Conservation (phyloP, 106 monocot genomes). For the Hemerocallis citrina region DNA sequence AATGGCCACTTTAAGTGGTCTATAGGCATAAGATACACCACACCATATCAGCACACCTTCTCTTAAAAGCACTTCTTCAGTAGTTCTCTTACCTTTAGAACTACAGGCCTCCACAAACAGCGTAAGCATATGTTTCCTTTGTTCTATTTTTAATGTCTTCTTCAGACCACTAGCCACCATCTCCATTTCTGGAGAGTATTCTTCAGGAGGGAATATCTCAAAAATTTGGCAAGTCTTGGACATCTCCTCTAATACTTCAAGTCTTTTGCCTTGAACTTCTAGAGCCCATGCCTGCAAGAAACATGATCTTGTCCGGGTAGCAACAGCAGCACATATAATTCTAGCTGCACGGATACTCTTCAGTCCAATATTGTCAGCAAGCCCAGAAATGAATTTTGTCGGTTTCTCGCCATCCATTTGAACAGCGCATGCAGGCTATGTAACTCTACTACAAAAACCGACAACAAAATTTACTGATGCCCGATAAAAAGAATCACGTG, state of each 20-base stretch:
- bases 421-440: constrained; percentile 14
- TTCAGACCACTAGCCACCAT: constrained; percentile 72
- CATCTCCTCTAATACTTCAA: constrained; percentile 64
- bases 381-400: constrained; percentile 57
- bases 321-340: constrained; percentile 78
- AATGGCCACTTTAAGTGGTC: too few relatives aligned
- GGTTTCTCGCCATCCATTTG: constrained; percentile 71
- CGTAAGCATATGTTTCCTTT: constrained; percentile 51
- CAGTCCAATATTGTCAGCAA: constrained; percentile 78
- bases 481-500: constrained; percentile 73
- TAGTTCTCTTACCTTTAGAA: constrained; percentile 21
- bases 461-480: constrained; percentile 61
- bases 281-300: constrained; percentile 88
- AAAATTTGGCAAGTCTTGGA: constrained; percentile 52
- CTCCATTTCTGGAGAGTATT: constrained; percentile 81
- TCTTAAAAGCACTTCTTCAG: constrained; percentile 63
- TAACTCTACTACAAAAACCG: constrained; percentile 50
- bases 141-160: constrained; percentile 42
- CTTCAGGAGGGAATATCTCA: constrained; percentile 68
- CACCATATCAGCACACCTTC: too few relatives aligned
- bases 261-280: constrained; percentile 66
- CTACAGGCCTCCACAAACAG: constrained; percentile 37
- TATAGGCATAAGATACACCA: too few relatives aligned
- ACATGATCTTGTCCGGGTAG: constrained; percentile 69
- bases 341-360: constrained; percentile 50